These are phyloP conservation scores for Hypsizygus marmoreus DNA, from an alignment of 768 basidiomycete genomes.

Conservation along the genomic window DNA sequence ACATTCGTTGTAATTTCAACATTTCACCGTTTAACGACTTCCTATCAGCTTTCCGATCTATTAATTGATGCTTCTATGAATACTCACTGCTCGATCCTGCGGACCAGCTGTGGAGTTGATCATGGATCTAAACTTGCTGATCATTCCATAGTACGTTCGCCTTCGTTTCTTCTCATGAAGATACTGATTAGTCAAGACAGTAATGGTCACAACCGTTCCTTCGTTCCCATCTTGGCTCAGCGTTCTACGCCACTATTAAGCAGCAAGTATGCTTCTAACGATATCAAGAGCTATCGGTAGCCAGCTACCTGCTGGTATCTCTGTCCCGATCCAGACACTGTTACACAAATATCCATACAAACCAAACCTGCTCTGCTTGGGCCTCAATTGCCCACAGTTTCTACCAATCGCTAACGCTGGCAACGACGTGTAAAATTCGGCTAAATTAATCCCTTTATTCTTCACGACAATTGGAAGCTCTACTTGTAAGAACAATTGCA, in stretches of 20 bases:
- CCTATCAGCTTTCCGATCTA: conserved; percentile 52
- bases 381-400: too few species aligned
- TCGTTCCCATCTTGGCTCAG: conserved; percentile 60
- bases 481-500: conserved; percentile 4
- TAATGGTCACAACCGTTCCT: conserved; percentile 75
- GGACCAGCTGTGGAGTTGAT: conserved; percentile 69
- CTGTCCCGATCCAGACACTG: conserved; percentile 47
- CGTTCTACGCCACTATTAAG: conserved; percentile 61
- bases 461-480: background rate
- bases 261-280: conserved; percentile 26
- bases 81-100: conserved; percentile 66
- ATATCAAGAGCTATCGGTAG: conserved; percentile 37
- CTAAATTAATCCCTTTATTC: too few species aligned
- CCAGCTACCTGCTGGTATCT: conserved; percentile 62
- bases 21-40: background rate
- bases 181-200: conserved; percentile 30
- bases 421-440: too few species aligned
- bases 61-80: conserved; percentile 73
- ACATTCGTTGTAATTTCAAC: conserved; percentile 16
- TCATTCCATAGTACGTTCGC: conserved; percentile 64
- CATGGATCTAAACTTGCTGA: conserved; percentile 42
- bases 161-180: background rate
- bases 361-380: too few species aligned
- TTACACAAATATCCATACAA: too few species aligned
- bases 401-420: too few species aligned